Evolutionary conservation across 257 asterid genomes (phyloP).

Genomic region (Solanum megistacrolobum): DNA sequence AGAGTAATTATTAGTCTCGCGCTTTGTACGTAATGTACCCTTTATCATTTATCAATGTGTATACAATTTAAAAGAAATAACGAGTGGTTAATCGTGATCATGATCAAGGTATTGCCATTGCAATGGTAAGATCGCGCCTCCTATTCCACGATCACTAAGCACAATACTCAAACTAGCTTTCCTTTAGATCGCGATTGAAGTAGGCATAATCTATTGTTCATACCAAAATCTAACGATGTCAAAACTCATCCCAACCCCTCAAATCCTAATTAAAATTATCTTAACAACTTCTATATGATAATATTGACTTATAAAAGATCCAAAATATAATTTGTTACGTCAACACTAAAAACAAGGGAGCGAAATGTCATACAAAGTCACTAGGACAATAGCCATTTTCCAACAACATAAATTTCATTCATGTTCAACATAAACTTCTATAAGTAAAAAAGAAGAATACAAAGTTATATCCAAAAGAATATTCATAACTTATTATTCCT

Average conservation of each 20-base stretch:
- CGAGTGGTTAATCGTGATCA: fast-evolving
- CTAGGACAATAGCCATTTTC: neutral
- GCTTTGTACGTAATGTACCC: fast-evolving
- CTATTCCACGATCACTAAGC: neutral
- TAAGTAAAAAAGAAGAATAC: neutral
- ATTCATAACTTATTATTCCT: neutral
- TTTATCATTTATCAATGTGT: neutral
- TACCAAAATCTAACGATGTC: neutral
- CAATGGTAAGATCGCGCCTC: neutral
- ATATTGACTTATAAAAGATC: neutral
- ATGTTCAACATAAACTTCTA: neutral
- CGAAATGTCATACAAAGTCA: neutral
- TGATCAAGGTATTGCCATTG: neutral
- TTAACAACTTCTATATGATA: neutral
- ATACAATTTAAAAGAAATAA: neutral
- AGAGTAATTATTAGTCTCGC: neutral
- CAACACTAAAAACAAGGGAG: neutral
- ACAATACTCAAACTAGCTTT: neutral
- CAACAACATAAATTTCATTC: neutral
- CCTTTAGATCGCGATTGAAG: too few relatives aligned
- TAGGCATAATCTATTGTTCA: neutral
- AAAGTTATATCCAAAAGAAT: neutral
- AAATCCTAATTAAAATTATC: neutral
- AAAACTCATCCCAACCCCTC: neutral
- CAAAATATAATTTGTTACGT: neutral